Evolutionary conservation across 345 rosid genomes (phyloP).

Genomic region (Barbarea vulgaris): DNA sequence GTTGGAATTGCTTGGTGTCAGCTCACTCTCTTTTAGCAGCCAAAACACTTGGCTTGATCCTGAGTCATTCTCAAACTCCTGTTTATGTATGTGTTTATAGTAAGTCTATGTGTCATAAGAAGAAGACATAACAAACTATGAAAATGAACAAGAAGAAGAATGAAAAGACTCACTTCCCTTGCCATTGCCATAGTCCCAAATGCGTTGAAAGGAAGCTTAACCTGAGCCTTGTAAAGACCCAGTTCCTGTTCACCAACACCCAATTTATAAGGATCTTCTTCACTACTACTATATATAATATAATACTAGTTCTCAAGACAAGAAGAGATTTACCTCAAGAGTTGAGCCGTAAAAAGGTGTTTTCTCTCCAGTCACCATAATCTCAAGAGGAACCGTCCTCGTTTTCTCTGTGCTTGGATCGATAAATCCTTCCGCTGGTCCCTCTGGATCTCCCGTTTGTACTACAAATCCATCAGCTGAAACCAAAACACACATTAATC

Average conservation of each 20-base stretch:
- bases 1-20: slow-evolving; percentile 94
- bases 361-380: slow-evolving; percentile 82
- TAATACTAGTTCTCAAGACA: neutral
- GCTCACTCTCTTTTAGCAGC: slow-evolving; percentile 96
- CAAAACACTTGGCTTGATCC: slow-evolving; percentile 96
- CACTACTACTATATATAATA: too few species aligned
- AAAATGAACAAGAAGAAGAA: neutral
- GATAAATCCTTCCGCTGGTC: slow-evolving; percentile 94
- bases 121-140: neutral
- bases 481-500: slow-evolving; percentile 14
- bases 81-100: slow-evolving; percentile 10
- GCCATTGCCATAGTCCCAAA: slow-evolving; percentile 99
- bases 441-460: slow-evolving; percentile 99
- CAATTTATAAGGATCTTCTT: neutral
- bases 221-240: slow-evolving; percentile 97
- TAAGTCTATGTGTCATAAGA: neutral
- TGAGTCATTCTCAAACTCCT: slow-evolving; percentile 96
- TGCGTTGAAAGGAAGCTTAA: slow-evolving; percentile 95
- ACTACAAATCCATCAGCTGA: slow-evolving; percentile 99
- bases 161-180: slow-evolving; percentile 70
- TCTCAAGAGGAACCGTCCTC: slow-evolving; percentile 82
- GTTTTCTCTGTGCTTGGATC: slow-evolving; percentile 95
- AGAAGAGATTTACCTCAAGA: slow-evolving; percentile 57
- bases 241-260: slow-evolving; percentile 61
- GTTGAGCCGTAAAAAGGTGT: slow-evolving; percentile 81